Conservation (phyloP, 2,329 filamentous ascomycete genomes). For the Cordyceps fumosorosea region DNA sequence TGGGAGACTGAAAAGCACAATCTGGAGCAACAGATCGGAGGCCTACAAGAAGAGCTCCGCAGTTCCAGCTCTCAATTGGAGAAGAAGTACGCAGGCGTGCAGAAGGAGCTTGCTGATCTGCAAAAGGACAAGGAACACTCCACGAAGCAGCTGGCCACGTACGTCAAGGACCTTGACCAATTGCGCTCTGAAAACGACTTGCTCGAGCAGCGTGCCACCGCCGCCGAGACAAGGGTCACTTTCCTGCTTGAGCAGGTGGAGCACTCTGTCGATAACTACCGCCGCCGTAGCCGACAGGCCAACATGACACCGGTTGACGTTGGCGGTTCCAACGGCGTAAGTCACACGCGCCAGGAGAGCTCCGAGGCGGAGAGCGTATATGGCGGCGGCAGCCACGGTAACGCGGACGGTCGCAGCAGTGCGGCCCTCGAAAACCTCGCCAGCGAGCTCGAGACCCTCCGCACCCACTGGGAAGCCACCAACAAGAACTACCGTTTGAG, state of each 20-base stretch:
- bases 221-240: constrained; percentile 89
- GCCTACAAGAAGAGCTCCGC: constrained; percentile 63
- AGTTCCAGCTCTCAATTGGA: constrained; percentile 63
- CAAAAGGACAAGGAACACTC: constrained; percentile 62
- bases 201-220: constrained; percentile 76
- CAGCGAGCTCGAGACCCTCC: constrained; percentile 82
- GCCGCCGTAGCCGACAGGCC: constrained; percentile 62
- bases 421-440: constrained; percentile 83
- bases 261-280: constrained; percentile 87
- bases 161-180: constrained; percentile 66
- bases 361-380: constrained; percentile 59
- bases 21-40: constrained; percentile 62
- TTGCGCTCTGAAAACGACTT: constrained; percentile 74
- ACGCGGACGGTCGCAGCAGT: constrained; percentile 47
- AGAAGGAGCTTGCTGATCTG: constrained; percentile 59
- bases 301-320: constrained; percentile 46
- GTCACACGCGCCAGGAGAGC: constrained; percentile 48
- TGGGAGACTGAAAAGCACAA: constrained; percentile 70
- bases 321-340: constrained; percentile 28
- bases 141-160: constrained; percentile 49
- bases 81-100: constrained; percentile 60
- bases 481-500: constrained; percentile 92
- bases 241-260: constrained; percentile 92
- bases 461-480: constrained; percentile 90
- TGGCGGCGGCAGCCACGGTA: constrained; percentile 35